Evolutionary conservation across 306 rosid species (phyloP).

Genomic region (Casuarina equisetifolia): DNA sequence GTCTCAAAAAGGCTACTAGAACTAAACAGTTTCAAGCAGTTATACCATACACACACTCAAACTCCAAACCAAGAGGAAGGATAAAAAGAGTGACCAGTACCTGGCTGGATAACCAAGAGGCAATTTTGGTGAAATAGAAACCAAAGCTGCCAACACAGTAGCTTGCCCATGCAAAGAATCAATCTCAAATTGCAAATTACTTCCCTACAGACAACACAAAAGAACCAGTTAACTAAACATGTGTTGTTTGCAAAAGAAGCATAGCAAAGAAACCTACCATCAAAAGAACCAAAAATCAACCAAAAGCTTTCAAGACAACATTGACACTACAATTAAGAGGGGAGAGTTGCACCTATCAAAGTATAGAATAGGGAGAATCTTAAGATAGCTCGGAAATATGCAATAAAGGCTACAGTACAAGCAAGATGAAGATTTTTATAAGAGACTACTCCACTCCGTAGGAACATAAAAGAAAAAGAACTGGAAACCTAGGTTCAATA

Average conservation of each 20-base stretch:
- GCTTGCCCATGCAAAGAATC: slow-evolving; percentile 95
- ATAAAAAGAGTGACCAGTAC: slow-evolving; percentile 35
- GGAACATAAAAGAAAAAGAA: background rate
- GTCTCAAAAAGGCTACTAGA: background rate
- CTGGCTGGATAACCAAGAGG: slow-evolving; percentile 96
- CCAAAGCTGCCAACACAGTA: slow-evolving; percentile 85
- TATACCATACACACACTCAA: too few relatives aligned
- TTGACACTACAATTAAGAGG: background rate
- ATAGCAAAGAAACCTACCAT: background rate
- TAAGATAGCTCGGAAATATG: background rate
- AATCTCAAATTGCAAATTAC: slow-evolving; percentile 73
- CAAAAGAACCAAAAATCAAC: background rate
- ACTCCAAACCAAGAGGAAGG: background rate
- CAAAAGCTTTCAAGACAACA: background rate
- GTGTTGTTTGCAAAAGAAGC: background rate
- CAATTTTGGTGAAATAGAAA: slow-evolving; percentile 81
- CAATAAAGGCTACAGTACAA: background rate
- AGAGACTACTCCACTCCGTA: background rate
- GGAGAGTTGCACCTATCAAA: background rate
- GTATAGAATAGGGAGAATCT: background rate
- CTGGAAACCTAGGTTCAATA: background rate
- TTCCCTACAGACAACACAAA: slow-evolving; percentile 56
- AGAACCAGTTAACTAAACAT: slow-evolving; percentile 24
- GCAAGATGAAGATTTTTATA: background rate
- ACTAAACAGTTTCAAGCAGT: background rate